Base-by-base conservation (phyloP, 805 yeast genomes). In the Ogataea nakhonphanomensis region DNA sequence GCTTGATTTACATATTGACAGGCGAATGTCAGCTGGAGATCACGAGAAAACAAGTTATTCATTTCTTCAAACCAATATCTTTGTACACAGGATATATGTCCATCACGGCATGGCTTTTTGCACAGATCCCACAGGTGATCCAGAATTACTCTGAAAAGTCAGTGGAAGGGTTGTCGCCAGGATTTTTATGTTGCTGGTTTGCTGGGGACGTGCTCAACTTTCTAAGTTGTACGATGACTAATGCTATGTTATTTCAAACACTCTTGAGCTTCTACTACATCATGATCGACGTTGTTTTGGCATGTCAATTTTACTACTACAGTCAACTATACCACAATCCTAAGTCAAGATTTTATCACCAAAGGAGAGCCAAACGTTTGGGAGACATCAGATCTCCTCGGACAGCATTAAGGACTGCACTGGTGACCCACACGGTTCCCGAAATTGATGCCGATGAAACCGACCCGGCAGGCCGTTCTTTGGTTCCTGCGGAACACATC, bases 61-160 rank as follows among this genome's bases (percentile, higher is more conserved):
- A 33, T 4, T 21, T 25, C 12, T 43, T 54, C 24, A 33, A 31
- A 9, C 58, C 62, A 4, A 43, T 66, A 13, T 63, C 70, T 8
- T 41, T 43, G 31, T 33, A 53, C 20, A 37, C 64, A 1, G 69
- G 66, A 2, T 58, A 57, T 24, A 37, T 66, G 12, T 78, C 84
- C 3, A 62, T 78, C 27, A 59, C 64, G 5, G 70, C 80, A 43
- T 83, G 91, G 90, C 65, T 81, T 25, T 78, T 81, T 57, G 90
- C 90, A 3, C 90, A 82, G 58, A 54, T 79, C 12, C 90, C 90
- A 1, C 91, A 83, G 54, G 79, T 82, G 9, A 60, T 71, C 42
- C 67, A 73, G 50, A 83, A 82, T 55, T 79, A 78, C 57, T 59
- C 63, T 10, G 67, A 67, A 50, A 73, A 78, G 46, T 74, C 84